Conservation (phyloP, 306 rosid genomes). For the Arachis stenosperma region DNA sequence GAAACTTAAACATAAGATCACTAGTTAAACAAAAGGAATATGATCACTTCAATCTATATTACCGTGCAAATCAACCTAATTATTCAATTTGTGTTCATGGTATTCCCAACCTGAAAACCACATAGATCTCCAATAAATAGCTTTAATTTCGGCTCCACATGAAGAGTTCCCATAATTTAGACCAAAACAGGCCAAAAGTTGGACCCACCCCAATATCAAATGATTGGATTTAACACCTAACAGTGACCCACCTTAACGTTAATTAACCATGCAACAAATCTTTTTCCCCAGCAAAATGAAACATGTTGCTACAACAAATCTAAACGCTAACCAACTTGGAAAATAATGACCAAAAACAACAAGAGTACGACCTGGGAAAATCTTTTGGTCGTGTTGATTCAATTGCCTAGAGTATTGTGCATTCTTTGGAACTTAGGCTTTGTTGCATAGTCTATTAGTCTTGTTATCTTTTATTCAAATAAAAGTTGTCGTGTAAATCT, state of each 20-base stretch:
- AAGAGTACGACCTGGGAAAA: no score
- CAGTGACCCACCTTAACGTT: not conserved
- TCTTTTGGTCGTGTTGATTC: not conserved
- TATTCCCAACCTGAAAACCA: not conserved
- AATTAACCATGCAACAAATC: not conserved
- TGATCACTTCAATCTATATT: no score
- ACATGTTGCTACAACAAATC: not conserved
- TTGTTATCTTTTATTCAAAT: no score
- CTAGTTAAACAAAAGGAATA: no score
- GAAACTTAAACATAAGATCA: no score
- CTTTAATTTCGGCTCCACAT: not conserved
- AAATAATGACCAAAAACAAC: not conserved
- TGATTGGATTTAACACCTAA: constrained; percentile 31
- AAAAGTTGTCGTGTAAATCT: no score
- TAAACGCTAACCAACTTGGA: not conserved
- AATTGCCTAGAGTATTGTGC: constrained; percentile 14
- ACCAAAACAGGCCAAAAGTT: not conserved
- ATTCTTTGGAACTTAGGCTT: not conserved
- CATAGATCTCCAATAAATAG: not conserved
- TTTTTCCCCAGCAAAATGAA: not conserved
- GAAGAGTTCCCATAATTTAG: not conserved
- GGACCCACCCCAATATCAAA: not conserved
- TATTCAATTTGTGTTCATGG: not conserved
- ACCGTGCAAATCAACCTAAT: not conserved
- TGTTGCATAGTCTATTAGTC: no score